These are phyloP conservation scores for Microthyrium microscopicum DNA, from an alignment of 2,329 filamentous ascomycete genomes.

Conservation along the genomic window DNA sequence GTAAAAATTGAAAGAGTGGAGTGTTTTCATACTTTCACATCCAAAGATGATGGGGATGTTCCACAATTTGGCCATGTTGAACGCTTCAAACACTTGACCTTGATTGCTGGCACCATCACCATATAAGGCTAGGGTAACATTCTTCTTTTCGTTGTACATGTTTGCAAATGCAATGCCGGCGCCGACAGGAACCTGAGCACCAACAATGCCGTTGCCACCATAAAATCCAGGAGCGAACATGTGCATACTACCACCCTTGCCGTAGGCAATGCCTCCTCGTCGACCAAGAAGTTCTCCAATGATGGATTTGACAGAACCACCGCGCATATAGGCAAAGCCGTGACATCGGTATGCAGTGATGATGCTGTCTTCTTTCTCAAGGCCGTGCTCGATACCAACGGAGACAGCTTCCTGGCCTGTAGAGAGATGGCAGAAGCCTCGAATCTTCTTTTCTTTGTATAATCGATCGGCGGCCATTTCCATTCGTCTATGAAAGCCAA, in stretches of 20 bases:
- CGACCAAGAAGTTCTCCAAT: slow-evolving; percentile 92
- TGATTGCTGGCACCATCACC: slow-evolving; percentile 98
- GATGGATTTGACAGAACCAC: slow-evolving; percentile 75
- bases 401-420: slow-evolving; percentile 96
- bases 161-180: slow-evolving; percentile 94
- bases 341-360: slow-evolving; percentile 99
- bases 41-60: slow-evolving; percentile 89
- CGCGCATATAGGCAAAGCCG: slow-evolving; percentile 95
- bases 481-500: slow-evolving; percentile 56
- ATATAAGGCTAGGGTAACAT: slow-evolving; percentile 77
- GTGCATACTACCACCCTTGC: slow-evolving; percentile 99
- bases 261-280: slow-evolving; percentile 91
- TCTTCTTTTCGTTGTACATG: slow-evolving; percentile 79
- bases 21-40: slow-evolving; percentile 63
- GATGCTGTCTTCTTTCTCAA: slow-evolving; percentile 78
- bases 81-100: slow-evolving; percentile 98
- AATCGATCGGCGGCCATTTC: slow-evolving; percentile 97
- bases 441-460: slow-evolving; percentile 99
- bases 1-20: neutral
- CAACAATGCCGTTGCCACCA: slow-evolving; percentile 97
- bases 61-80: slow-evolving; percentile 99
- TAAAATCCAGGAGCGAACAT: slow-evolving; percentile 99
- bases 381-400: slow-evolving; percentile 89
- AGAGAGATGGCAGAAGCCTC: slow-evolving; percentile 98
- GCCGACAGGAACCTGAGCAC: slow-evolving; percentile 93